A percentile compares a stretch with the other conserved stretches of the same genome.
Conservation (phyloP, 2,329 filamentous ascomycete genomes). For the Neofusicoccum laricinum region DNA sequence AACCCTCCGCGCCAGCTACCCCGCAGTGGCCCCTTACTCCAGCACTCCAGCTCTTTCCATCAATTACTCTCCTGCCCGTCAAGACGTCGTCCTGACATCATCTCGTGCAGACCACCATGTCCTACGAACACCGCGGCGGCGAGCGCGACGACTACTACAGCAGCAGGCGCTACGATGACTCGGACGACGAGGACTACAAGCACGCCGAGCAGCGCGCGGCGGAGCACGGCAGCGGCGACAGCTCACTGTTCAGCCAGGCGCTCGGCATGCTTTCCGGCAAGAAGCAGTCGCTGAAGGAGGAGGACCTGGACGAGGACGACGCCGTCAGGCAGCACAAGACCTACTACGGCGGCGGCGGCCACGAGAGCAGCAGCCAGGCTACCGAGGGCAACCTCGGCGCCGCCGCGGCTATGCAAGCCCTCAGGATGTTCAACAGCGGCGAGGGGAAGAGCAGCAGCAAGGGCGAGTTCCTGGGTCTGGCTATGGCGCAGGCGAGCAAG, state of each 20-base stretch:
- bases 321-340: conserved; percentile 74
- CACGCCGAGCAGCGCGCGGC: conserved; percentile 55
- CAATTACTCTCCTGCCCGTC: background rate
- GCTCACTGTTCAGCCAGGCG: conserved; percentile 54
- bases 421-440: conserved; percentile 72
- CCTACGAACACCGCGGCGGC: conserved; percentile 27
- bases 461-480: conserved; percentile 78
- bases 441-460: conserved; percentile 49
- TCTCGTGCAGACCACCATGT: conserved; percentile 23
- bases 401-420: conserved; percentile 76
- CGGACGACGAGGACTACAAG: conserved; percentile 50
- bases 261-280: conserved; percentile 55
- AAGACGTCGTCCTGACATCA: background rate
- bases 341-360: conserved; percentile 60
- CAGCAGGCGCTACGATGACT: conserved; percentile 33
- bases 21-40: background rate
- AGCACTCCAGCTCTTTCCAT: background rate
- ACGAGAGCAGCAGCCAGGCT: conserved; percentile 43
- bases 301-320: conserved; percentile 61
- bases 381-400: conserved; percentile 53
- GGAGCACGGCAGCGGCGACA: conserved; percentile 51
- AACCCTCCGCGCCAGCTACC: background rate
- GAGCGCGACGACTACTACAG: conserved; percentile 33
- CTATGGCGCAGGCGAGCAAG: conserved; percentile 85
- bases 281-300: conserved; percentile 48